Percentiles rank a stretch among this genome's conserved stretches.
These are phyloP conservation scores for Lipomyces yamanashiensis DNA, from an alignment of 805 yeast genomes.

Conservation along the genomic window DNA sequence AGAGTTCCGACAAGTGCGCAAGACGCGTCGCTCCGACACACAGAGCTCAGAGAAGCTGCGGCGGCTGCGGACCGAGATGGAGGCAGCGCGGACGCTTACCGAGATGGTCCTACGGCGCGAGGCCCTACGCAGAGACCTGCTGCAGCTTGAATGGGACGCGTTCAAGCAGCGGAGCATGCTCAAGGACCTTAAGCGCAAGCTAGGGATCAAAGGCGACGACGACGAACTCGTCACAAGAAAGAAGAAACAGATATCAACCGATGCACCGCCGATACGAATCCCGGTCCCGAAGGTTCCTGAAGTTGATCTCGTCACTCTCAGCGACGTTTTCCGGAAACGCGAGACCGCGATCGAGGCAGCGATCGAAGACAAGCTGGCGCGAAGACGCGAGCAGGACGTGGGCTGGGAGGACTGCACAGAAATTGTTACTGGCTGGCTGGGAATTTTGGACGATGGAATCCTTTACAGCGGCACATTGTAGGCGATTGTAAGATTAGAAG, in stretches of 20 bases:
- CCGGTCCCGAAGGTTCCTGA: constrained; percentile 88
- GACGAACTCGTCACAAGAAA: constrained; percentile 80
- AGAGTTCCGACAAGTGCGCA: constrained; percentile 92
- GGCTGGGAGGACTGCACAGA: constrained; percentile 66
- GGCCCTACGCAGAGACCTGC: constrained; percentile 60
- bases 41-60: constrained; percentile 85
- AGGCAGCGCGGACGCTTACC: constrained; percentile 71
- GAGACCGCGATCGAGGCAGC: constrained; percentile 77
- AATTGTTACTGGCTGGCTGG: constrained; percentile 31
- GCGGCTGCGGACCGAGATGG: constrained; percentile 72
- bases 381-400: constrained; percentile 66
- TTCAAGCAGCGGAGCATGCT: constrained; percentile 75
- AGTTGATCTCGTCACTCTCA: constrained; percentile 82
- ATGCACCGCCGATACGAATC: constrained; percentile 24
- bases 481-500: background rate
- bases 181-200: constrained; percentile 72
- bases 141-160: constrained; percentile 65
- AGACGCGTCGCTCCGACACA: constrained; percentile 91
- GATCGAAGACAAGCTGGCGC: constrained; percentile 81
- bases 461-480: background rate
- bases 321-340: constrained; percentile 71
- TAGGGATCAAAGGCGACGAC: constrained; percentile 82
- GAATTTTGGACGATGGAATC: constrained; percentile 9
- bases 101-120: constrained; percentile 77
- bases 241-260: constrained; percentile 51